Conservation (phyloP, 805 yeast genomes). For the Teunomyces aglyptinius region DNA sequence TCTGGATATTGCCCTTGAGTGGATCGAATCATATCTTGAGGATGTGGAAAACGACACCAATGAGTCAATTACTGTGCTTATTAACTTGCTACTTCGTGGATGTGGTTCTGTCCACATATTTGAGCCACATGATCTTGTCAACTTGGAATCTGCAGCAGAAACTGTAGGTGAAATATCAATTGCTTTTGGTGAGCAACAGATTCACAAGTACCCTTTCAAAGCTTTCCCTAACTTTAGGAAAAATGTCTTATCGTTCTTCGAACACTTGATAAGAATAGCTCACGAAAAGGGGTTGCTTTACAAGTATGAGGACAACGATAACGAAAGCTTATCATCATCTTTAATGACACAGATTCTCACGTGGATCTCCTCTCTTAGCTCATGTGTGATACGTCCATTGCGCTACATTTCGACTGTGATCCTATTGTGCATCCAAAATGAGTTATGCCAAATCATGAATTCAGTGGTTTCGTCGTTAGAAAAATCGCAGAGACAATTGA, state of each 20-base stretch:
- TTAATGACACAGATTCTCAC: constrained; percentile 58
- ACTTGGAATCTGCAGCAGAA: constrained; percentile 65
- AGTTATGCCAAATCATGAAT: constrained; percentile 51
- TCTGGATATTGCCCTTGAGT: constrained; percentile 37
- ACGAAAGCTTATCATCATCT: constrained; percentile 29
- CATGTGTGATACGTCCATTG: constrained; percentile 67
- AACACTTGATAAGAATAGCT: constrained; percentile 47
- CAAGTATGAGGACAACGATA: constrained; percentile 18
- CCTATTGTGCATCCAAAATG: constrained; percentile 58
- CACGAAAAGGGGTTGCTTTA: constrained; percentile 64
- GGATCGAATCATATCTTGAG: constrained; percentile 33
- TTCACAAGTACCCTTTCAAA: constrained; percentile 67
- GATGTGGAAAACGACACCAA: constrained; percentile 20
- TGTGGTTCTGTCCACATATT: constrained; percentile 71
- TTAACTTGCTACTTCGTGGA: constrained; percentile 67
- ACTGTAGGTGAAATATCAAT: constrained; percentile 73
- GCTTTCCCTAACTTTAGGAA: constrained; percentile 15
- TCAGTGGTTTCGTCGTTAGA: constrained; percentile 35
- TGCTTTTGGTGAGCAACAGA: constrained; percentile 55
- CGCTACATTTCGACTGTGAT: constrained; percentile 64
- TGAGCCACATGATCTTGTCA: constrained; percentile 72
- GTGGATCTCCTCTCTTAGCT: constrained; percentile 75
- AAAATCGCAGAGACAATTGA: constrained; percentile 45
- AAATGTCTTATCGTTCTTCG: constrained; percentile 56
- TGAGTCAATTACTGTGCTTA: constrained; percentile 55